Conservation (phyloP, 805 yeast genomes). For the Sugiyamaella marilandica region DNA sequence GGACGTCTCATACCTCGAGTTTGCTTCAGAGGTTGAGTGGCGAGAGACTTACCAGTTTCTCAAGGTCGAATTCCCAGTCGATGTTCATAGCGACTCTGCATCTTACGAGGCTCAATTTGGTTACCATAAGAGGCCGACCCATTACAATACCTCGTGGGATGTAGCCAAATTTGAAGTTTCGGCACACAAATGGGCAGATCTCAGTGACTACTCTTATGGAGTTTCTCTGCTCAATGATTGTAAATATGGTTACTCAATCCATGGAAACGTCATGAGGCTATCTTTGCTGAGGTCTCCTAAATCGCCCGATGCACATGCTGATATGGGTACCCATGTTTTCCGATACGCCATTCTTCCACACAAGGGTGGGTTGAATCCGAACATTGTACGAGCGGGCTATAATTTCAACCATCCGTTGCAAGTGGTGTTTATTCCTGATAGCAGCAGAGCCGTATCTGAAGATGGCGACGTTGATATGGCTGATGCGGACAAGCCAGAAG, state of each 20-base stretch:
- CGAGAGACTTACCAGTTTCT: slow-evolving; percentile 80
- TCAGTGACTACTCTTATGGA: slow-evolving; percentile 82
- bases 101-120: slow-evolving; percentile 95
- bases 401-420: slow-evolving; percentile 63
- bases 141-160: slow-evolving; percentile 93
- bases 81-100: slow-evolving; percentile 69
- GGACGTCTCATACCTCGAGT: slow-evolving; percentile 41
- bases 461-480: background rate
- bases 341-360: slow-evolving; percentile 86
- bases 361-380: slow-evolving; percentile 54
- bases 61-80: slow-evolving; percentile 93
- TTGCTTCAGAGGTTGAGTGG: slow-evolving; percentile 72
- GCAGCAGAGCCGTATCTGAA: background rate
- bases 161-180: slow-evolving; percentile 95
- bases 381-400: slow-evolving; percentile 69
- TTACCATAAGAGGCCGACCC: slow-evolving; percentile 85
- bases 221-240: slow-evolving; percentile 77
- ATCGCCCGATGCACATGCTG: slow-evolving; percentile 92
- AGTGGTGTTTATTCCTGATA: slow-evolving; percentile 18
- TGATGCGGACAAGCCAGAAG: slow-evolving; percentile 15
- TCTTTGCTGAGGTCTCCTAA: slow-evolving; percentile 87
- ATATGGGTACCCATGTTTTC: slow-evolving; percentile 83
- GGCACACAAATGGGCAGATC: slow-evolving; percentile 89
- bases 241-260: slow-evolving; percentile 89
- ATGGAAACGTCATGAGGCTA: slow-evolving; percentile 86